Evolutionary conservation across 179 eudicot species (phyloP).

Genomic region (Drosera spatulata): DNA sequence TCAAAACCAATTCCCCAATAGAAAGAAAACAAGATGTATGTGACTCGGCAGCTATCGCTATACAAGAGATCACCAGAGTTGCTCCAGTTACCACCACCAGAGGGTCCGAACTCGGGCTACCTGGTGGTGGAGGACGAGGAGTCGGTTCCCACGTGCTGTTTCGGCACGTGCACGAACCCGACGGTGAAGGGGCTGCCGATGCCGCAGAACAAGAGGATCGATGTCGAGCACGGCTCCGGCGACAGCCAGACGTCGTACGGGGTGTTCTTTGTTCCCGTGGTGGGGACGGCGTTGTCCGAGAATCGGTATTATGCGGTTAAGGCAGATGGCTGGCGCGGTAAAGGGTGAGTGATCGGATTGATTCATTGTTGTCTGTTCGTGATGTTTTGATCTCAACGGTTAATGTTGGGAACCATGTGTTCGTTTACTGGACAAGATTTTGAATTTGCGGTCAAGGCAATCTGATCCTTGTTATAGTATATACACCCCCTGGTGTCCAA

Average conservation of each 20-base stretch:
- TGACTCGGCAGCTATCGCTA: slow-evolving; percentile 25
- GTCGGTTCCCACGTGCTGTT: slow-evolving; percentile 12
- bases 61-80: slow-evolving; percentile 21
- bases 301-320: slow-evolving; percentile 50
- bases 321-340: slow-evolving; percentile 27
- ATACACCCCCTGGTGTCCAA: no score
- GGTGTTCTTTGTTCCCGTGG: slow-evolving; percentile 38
- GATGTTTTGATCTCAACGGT: not conserved
- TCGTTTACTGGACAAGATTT: no score
- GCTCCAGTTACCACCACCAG: slow-evolving; percentile 10
- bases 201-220: slow-evolving; percentile 26
- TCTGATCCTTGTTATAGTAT: no score
- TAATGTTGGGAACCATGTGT: no score
- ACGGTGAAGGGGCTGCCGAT: slow-evolving; percentile 16
- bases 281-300: slow-evolving; percentile 44
- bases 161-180: slow-evolving; percentile 12
- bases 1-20: no score
- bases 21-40: slow-evolving; percentile 16
- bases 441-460: no score
- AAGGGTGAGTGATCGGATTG: slow-evolving; percentile 33
- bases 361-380: not conserved
- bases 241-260: slow-evolving; percentile 6
- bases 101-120: slow-evolving; percentile 33
- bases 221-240: slow-evolving; percentile 1
- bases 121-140: slow-evolving; percentile 29